A percentile compares a stretch with the other conserved stretches of the same genome.
Evolutionary conservation across 2,329 filamentous ascomycete genomes (phyloP).

Genomic region (Endothia cerciana): DNA sequence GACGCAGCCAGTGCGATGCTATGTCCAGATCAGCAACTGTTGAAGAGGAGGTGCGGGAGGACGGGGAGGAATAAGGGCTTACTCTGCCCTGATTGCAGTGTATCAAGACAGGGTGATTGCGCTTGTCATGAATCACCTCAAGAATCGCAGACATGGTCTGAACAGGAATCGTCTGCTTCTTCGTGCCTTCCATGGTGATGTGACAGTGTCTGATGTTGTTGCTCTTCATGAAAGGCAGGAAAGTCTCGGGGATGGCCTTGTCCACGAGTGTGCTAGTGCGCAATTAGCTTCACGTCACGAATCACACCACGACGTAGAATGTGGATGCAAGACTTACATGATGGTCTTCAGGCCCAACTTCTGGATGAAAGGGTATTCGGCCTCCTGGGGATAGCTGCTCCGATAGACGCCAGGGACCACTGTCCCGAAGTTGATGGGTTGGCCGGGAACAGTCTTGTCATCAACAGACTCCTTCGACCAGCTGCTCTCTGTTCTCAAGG

Average conservation of each 20-base stretch:
- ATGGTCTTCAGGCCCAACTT: slow-evolving; percentile 76
- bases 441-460: slow-evolving; percentile 30
- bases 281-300: not conserved
- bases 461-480: slow-evolving; percentile 13
- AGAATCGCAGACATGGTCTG: slow-evolving; percentile 73
- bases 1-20: slow-evolving; percentile 91
- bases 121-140: slow-evolving; percentile 68
- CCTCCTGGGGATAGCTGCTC: slow-evolving; percentile 75
- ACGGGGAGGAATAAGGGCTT: slow-evolving; percentile 32
- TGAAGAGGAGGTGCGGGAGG: not conserved
- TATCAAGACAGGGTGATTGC: slow-evolving; percentile 79
- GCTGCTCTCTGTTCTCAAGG: slow-evolving; percentile 23
- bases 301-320: too few species aligned
- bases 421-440: slow-evolving; percentile 74
- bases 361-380: slow-evolving; percentile 72
- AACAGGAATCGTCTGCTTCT: slow-evolving; percentile 72
- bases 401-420: slow-evolving; percentile 78
- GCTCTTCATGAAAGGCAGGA: slow-evolving; percentile 63
- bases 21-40: slow-evolving; percentile 22
- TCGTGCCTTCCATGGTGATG: slow-evolving; percentile 85
- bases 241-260: slow-evolving; percentile 59
- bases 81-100: slow-evolving; percentile 93
- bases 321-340: slow-evolving; percentile 57
- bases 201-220: slow-evolving; percentile 74
- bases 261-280: slow-evolving; percentile 62